These are phyloP conservation scores for Ophiostoma sp. DNA, from an alignment of 2,329 filamentous ascomycete genomes.

Conservation along the genomic window DNA sequence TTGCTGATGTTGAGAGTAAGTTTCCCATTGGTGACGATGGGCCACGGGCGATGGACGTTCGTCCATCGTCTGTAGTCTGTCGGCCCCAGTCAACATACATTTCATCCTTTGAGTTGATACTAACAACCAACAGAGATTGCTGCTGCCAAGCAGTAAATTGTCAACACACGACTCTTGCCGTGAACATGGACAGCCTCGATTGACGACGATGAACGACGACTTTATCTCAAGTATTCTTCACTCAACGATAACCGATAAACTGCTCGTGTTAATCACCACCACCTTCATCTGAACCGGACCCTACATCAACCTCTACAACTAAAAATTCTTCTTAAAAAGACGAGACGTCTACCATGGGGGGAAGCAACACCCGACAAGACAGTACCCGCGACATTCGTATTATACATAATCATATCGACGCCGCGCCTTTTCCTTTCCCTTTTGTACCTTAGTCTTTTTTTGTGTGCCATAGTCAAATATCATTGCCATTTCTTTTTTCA, in stretches of 20 bases:
- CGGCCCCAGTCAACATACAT: not conserved
- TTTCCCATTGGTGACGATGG: conserved; percentile 13
- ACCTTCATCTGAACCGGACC: conserved; percentile 4
- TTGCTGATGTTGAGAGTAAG: conserved; percentile 92
- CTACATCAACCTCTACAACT: not conserved
- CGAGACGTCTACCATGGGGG: not conserved
- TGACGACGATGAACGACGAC: not conserved
- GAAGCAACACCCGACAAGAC: not conserved
- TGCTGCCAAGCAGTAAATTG: conserved; percentile 63
- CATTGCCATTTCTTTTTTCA: conserved; percentile 21
- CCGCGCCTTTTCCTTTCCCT: conserved; percentile 1
- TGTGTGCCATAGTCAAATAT: conserved; percentile 33
- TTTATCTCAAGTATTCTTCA: not conserved
- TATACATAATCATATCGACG: not conserved
- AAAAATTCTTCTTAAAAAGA: conserved; percentile 16
- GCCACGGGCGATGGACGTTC: not conserved
- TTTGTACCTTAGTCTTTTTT: conserved; percentile 19
- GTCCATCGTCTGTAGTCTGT: not conserved
- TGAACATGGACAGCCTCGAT: not conserved
- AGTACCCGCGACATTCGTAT: not conserved
- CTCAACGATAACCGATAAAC: not conserved
- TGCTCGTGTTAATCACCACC: too few species aligned
- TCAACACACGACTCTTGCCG: not conserved
- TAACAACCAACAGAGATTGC: conserved; percentile 57
- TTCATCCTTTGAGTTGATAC: conserved; percentile 27